Evolutionary conservation across 768 basidiomycete species (phyloP).

Genomic region (Podaxis rugospora): DNA sequence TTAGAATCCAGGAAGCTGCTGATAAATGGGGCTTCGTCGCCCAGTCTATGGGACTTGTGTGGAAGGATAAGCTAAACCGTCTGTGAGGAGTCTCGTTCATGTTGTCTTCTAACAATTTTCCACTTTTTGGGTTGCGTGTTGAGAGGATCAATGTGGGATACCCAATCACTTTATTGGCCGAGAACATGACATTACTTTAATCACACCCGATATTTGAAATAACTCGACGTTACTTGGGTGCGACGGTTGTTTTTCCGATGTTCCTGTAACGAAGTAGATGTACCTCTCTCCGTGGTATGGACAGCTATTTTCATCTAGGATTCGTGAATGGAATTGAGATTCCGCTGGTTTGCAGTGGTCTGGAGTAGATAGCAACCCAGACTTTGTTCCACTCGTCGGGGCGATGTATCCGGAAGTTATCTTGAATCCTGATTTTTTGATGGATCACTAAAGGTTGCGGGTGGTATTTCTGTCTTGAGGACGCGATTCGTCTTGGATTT

Average conservation of each 20-base stretch:
- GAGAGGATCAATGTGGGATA: not conserved
- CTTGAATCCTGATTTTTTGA: not conserved
- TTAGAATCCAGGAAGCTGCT: constrained; percentile 69
- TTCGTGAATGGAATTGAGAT: not conserved
- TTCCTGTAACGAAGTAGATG: not conserved
- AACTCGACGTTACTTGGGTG: not conserved
- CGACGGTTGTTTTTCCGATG: not conserved
- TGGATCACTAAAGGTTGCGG: constrained; percentile 12
- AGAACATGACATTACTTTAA: not conserved
- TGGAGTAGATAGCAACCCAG: not conserved
- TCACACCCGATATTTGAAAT: not conserved
- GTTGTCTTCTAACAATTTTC: not conserved
- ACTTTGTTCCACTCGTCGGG: not conserved
- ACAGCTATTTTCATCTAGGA: not conserved
- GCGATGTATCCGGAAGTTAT: not conserved
- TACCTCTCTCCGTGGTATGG: not conserved
- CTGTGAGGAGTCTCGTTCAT: not conserved
- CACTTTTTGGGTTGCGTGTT: not conserved
- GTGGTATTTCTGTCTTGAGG: constrained; percentile 75
- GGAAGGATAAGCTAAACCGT: constrained; percentile 20
- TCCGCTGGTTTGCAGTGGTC: not conserved
- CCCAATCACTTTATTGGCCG: not conserved
- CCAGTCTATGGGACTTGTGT: constrained; percentile 53
- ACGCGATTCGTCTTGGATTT: constrained; percentile 81
- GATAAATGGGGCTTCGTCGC: constrained; percentile 78